A percentile compares a stretch with the other conserved stretches of the same genome.
Evolutionary conservation across 495 filamentous ascomycete genomes (phyloP).

Genomic region (Pseudevernia furfuracea): DNA sequence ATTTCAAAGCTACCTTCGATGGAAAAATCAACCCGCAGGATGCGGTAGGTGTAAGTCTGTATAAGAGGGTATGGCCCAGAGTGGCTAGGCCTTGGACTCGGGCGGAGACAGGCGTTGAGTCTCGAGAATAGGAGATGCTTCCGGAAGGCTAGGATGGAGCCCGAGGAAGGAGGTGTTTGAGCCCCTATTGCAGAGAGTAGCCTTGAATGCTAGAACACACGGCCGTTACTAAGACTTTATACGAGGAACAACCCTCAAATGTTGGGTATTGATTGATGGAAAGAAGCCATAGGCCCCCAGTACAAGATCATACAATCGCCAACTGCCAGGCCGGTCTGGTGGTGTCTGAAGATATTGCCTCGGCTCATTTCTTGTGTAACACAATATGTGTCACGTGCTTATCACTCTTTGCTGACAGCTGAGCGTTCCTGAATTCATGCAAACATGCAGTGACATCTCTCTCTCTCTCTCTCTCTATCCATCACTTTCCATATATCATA

Average conservation of each 20-base stretch:
- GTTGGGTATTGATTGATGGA: not conserved
- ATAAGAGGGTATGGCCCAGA: slow-evolving; percentile 87
- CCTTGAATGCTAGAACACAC: not conserved
- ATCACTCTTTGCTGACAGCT: not conserved
- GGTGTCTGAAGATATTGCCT: not conserved
- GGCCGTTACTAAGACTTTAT: not conserved
- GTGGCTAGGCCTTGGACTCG: slow-evolving; percentile 48
- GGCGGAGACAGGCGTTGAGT: not conserved
- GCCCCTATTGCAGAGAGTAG: not conserved
- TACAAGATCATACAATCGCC: not conserved
- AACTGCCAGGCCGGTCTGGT: not conserved
- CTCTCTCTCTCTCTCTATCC: not conserved
- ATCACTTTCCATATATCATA: not conserved
- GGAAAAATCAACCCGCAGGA: slow-evolving; percentile 91
- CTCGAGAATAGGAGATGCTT: not conserved
- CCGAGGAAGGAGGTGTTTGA: not conserved
- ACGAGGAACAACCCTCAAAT: not conserved
- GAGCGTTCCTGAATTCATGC: not conserved
- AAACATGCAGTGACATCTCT: not conserved
- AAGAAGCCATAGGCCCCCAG: not conserved
- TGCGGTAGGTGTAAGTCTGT: slow-evolving; percentile 82
- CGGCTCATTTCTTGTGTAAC: not conserved
- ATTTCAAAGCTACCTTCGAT: slow-evolving; percentile 98
- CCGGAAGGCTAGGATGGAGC: not conserved
- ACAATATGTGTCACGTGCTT: not conserved